phyloP scores from a whole-genome alignment of 768 basidiomycete genomes.

The Lactarius vividus region DNA sequence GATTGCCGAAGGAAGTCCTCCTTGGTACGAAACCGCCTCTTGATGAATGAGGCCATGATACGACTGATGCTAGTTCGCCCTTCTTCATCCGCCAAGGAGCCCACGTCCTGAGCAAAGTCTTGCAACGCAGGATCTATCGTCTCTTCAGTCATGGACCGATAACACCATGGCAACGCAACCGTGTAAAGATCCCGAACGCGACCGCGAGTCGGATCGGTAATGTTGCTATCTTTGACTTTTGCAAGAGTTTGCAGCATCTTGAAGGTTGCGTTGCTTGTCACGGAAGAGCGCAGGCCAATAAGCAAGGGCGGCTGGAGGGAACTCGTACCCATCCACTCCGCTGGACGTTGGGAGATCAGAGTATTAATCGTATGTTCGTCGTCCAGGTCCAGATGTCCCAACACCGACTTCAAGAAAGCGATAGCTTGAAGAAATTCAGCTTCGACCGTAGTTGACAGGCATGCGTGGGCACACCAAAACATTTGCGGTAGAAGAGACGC shows the following conservation, averaged over 20 bases:
- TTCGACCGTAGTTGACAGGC: slow-evolving; percentile 79
- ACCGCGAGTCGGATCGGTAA: slow-evolving; percentile 69
- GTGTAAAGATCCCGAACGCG: slow-evolving; percentile 84
- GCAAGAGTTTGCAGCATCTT: slow-evolving; percentile 62
- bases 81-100: slow-evolving; percentile 66
- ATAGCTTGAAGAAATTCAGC: slow-evolving; percentile 71
- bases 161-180: slow-evolving; percentile 81
- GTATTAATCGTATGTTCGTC: slow-evolving; percentile 65
- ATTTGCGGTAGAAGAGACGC: slow-evolving; percentile 69
- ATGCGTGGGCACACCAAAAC: slow-evolving; percentile 84
- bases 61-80: slow-evolving; percentile 76
- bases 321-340: slow-evolving; percentile 63
- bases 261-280: slow-evolving; percentile 64
- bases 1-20: slow-evolving; percentile 94
- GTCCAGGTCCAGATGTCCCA: slow-evolving; percentile 68
- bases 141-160: slow-evolving; percentile 73
- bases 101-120: slow-evolving; percentile 71
- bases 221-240: slow-evolving; percentile 54
- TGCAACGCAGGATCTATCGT: slow-evolving; percentile 55
- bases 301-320: slow-evolving; percentile 70
- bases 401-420: slow-evolving; percentile 58
- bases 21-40: slow-evolving; percentile 82
- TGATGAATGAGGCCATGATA: slow-evolving; percentile 87
- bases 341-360: slow-evolving; percentile 65
- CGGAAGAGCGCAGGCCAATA: slow-evolving; percentile 75